Evolutionary conservation across 2,329 filamentous ascomycete species (phyloP), one percentile per base, ranked within the genome.

Genomic region (Sporothrix luriei): DNA sequence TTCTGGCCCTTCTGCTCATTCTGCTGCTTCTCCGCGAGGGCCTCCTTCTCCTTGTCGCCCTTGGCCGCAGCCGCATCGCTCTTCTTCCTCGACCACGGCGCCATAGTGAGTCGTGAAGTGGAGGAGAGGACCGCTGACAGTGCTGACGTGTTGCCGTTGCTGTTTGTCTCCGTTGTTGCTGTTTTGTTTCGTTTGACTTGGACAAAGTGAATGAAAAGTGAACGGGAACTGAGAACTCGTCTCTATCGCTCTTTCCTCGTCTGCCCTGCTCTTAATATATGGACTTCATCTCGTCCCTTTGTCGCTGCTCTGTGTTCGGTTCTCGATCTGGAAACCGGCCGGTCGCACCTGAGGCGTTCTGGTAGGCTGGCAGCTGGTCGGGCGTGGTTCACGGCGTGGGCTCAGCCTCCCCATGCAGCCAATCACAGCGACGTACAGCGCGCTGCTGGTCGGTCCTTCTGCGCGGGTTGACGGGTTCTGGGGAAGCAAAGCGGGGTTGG

Each of bases 41-140:
- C 57, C 40, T 62, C 57, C 38, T 62, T 24, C 3, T 62, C 57
- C 57, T 62, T 62, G 5, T 21, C 33, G 38, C n/a, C 16, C 55
- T 46, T n/a, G 49, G 49, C 49, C 21, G 49, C 2, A 19, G 51
- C 51, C 21, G 9, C 24, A 24, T 29, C 16, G n/a, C 11, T 64
- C 24, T 64, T 64, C 43, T 64, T 64, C 26, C 61, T 49, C 40
- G 43, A 64, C 61, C 61, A 64, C 43, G 61, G 61, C 40, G 61
- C 61, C 61, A 64, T 64, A 13, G 43, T 33, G 38, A 10, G 38
- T 13, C 14, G 40, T 16, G 38, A 19, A 4, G 46, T 5, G 16
- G 1, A 16, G 46, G 46, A 48, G 46, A 48, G 40, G 6, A 46
- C 0, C 6, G 16, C 16, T 49, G 29, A 16, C 11, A 24, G 55